Evolutionary conservation across 192 early-diverging fungal genomes (phyloP).

Genomic region (Coemansia guatemalensis): DNA sequence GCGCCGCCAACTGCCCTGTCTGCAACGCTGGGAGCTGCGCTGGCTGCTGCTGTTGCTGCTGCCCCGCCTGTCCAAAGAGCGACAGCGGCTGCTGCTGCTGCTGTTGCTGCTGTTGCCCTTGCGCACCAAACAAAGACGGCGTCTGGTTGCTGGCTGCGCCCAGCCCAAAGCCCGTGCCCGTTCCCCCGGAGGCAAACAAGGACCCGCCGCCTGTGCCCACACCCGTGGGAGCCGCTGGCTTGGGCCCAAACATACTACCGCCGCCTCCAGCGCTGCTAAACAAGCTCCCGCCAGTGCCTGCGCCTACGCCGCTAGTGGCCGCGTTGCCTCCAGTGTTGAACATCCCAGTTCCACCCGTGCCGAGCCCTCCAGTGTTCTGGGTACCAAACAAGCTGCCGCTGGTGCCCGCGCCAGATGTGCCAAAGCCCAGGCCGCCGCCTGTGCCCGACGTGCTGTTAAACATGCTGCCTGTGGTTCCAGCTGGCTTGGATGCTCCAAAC

Average conservation of each 20-base stretch:
- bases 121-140: slow-evolving; percentile 4
- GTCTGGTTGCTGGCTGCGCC: neutral
- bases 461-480: slow-evolving; percentile 29
- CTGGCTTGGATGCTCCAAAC: neutral
- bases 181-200: slow-evolving; percentile 15
- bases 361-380: neutral
- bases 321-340: slow-evolving; percentile 20
- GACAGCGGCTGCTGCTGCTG: slow-evolving; percentile 15
- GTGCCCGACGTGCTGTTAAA: slow-evolving; percentile 12
- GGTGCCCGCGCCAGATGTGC: neutral
- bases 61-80: slow-evolving; percentile 20
- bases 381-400: slow-evolving; percentile 12
- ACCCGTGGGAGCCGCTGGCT: slow-evolving; percentile 9
- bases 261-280: slow-evolving; percentile 21
- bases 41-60: slow-evolving; percentile 29
- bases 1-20: slow-evolving; percentile 57
- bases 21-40: slow-evolving; percentile 25
- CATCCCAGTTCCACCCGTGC: slow-evolving; percentile 10
- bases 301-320: slow-evolving; percentile 20
- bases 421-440: slow-evolving; percentile 12
- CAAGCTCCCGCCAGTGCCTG: slow-evolving; percentile 7
- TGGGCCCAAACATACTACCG: slow-evolving; percentile 24
- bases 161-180: slow-evolving; percentile 2
- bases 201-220: slow-evolving; percentile 6
- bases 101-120: slow-evolving; percentile 11